Conservation (phyloP, 108 stramenopile species). For the Nitzschia palea region DNA sequence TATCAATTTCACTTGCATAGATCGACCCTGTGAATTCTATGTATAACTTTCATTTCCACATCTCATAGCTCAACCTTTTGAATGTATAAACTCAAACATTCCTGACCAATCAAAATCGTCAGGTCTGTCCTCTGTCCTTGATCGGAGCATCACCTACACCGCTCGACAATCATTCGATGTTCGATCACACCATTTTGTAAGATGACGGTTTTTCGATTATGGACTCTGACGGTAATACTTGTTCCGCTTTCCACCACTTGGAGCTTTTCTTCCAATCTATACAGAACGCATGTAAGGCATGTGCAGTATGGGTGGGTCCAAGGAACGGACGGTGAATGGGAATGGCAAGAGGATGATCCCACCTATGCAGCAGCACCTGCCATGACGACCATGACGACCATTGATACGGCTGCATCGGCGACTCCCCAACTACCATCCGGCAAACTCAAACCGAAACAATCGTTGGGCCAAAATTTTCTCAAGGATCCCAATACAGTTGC, state of each 20-base stretch:
- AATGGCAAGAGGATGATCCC: constrained; percentile 84
- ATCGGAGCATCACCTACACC: too few relatives aligned
- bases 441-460: constrained; percentile 88
- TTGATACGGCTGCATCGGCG: constrained; percentile 44
- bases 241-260: neutral
- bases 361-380: constrained; percentile 28
- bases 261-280: neutral
- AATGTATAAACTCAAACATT: too few relatives aligned
- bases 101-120: too few relatives aligned
- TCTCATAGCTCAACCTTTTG: too few relatives aligned
- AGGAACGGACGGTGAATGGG: constrained; percentile 77
- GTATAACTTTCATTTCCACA: too few relatives aligned
- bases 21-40: too few relatives aligned
- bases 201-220: neutral
- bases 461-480: constrained; percentile 95
- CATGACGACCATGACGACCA: constrained; percentile 1
- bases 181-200: too few relatives aligned
- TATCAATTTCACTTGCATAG: too few relatives aligned
- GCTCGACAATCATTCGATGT: too few relatives aligned
- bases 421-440: constrained; percentile 80
- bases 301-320: constrained; percentile 66
- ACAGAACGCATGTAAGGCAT: neutral
- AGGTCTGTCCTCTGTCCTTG: too few relatives aligned
- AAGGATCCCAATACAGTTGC: constrained; percentile 93
- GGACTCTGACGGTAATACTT: neutral